Evolutionary conservation across 208 protist species (phyloP).

Genomic region (Leishmania martiniquensis): DNA sequence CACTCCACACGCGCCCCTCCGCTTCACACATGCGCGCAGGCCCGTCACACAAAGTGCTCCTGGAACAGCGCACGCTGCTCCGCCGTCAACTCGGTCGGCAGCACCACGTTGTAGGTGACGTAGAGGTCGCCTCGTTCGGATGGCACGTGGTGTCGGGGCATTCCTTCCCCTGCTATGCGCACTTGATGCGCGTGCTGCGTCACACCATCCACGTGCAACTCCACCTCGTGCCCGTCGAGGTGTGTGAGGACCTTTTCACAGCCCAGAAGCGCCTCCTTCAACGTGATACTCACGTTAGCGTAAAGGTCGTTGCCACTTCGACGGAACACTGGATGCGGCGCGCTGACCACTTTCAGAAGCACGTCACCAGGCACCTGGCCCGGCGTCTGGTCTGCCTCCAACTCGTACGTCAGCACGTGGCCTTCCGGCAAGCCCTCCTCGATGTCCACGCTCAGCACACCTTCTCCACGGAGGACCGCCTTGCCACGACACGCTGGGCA

Average conservation of each 20-base stretch:
- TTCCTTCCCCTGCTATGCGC: constrained; percentile 84
- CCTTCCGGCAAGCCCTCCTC: constrained; percentile 79
- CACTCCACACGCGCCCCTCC: neutral
- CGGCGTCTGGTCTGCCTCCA: constrained; percentile 85
- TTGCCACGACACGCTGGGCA: constrained; percentile 83
- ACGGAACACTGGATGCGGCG: constrained; percentile 71
- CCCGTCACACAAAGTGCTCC: constrained; percentile 18
- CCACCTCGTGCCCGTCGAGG: constrained; percentile 80
- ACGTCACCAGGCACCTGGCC: constrained; percentile 87
- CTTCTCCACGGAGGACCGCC: constrained; percentile 44
- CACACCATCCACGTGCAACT: constrained; percentile 36
- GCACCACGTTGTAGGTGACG: constrained; percentile 78
- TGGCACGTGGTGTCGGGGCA: constrained; percentile 89
- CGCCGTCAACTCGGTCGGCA: constrained; percentile 64
- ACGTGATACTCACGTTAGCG: constrained; percentile 71
- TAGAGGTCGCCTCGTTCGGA: constrained; percentile 92
- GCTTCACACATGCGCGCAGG: neutral
- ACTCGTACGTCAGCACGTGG: constrained; percentile 80
- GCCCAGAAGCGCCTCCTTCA: constrained; percentile 92
- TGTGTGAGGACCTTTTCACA: constrained; percentile 85
- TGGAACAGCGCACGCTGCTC: constrained; percentile 44
- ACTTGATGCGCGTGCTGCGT: constrained; percentile 73
- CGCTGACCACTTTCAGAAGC: constrained; percentile 55
- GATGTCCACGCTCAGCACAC: constrained; percentile 67
- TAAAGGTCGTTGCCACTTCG: constrained; percentile 83